Base-by-base conservation (phyloP, 202 grass and related monocot species). In the Schoenoplectus triqueter region DNA sequence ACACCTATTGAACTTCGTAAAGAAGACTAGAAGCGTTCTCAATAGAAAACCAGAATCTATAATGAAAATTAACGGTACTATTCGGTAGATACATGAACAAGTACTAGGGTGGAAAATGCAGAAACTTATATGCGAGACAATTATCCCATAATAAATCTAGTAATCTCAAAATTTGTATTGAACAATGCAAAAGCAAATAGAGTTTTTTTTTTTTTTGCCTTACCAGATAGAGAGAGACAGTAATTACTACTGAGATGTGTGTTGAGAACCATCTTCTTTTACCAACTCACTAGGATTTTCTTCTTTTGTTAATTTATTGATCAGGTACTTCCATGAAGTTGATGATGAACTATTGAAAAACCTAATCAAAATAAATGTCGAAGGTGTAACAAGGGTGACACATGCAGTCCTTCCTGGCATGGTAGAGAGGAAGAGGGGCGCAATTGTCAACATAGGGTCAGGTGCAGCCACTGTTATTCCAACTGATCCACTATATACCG, bases 401-500 rank as follows among this genome's bases (percentile, higher is more conserved):
- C 94, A 91, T n/a, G 92, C 92, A 8, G 88, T 97, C 50, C 92
- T 97, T 54, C 86, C 90, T 1, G 90, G 78, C 13, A 97, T 97
- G 94, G 85, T 97, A 17, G 90, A 97, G 62, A 87, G 90, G 86
- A 94, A 92, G 81, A 87, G 88, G 22, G 94, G 94, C 21, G 94
- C 94, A 64, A 89, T 97, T 62, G 73, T 97, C 73, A 97, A 97
- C 91, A 94, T 97, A 14, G 94, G 94, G 72, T 97, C 94, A n/a
- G 94, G 94, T 2, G 63, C 92, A 18, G 86, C 92, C 64, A 84
- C 88, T 10, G 87, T 97, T 9, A 42, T 92, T 19, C 94, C 92
- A 1, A 88, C 94, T 17, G 92, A 97, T 82, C 94, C 94, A 6
- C 88, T 97, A 89, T 94, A 97, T 81, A 87, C 90, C 5, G 92